Evolutionary conservation across 1,139 yeast genomes (phyloP), one percentile per base, ranked within the genome.

Genomic region (Zygosaccharomyces pseudobailii): DNA sequence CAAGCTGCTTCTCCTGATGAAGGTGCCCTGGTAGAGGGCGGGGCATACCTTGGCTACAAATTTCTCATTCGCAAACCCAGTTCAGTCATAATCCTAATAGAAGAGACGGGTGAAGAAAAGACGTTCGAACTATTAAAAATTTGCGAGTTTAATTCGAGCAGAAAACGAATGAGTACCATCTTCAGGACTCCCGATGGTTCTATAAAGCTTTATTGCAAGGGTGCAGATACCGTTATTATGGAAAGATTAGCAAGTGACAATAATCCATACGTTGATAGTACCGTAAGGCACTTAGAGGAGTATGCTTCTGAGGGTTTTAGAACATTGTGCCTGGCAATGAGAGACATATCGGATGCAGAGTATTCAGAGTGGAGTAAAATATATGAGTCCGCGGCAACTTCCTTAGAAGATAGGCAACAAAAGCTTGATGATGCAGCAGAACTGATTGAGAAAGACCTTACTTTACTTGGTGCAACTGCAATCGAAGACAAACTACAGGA

Each of bases 1-100:
- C 98, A 94, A 69, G 98, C 99, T 0, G 97, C 98, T 0, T 90
- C 97, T 2, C 98, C 98, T 0, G 99, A 94, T 70, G 98, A 94
- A 72, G 98, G 98, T 48, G 99, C 99, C 0, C 73, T 94, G 53
- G 99, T 94, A 3, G 90, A 92, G 59, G 98, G 98, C 49, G 98
- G 97, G 19, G 94, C 97, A 0, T 75, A 74, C 59, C 72, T 92
- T 46, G 97, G 97, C 0, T 92, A 85, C 65, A 83, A 78, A 55
- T 94, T 94, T 63, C 76, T 79, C 9, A 80, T 89, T 40, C 86
- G 98, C 70, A 81, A 82, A 47, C 99, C 99, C 6, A 84, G 83
- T 55, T 77, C 87, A 21, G 86, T 94, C 36, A 79, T 88, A 0
- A 75, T 94, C 41, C 78, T 80, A 46, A 70, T 75, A 20, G 64